These are phyloP conservation scores for Pezicula neosporulosa DNA, from an alignment of 2,329 filamentous ascomycete genomes.

Conservation along the genomic window DNA sequence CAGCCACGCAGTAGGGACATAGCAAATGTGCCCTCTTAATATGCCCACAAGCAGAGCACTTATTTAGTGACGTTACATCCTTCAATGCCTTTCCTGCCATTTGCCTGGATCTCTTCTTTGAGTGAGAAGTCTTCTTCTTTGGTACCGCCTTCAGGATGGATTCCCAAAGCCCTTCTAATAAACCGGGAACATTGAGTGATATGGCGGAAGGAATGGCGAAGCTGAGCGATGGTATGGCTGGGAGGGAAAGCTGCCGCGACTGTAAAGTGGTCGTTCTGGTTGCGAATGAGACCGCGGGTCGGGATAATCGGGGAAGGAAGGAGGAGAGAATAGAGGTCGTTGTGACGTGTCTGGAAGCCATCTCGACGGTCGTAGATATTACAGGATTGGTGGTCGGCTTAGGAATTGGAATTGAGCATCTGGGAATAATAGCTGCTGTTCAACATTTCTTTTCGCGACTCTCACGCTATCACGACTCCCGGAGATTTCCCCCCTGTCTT, in stretches of 20 bases:
- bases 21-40: conserved; percentile 85
- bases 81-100: conserved; percentile 94
- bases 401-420: conserved; percentile 1
- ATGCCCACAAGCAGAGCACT: conserved; percentile 84
- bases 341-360: conserved; percentile 42
- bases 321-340: conserved; percentile 39
- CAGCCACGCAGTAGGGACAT: conserved; percentile 81
- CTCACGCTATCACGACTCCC: not conserved
- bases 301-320: conserved; percentile 53
- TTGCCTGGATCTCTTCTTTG: conserved; percentile 88
- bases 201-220: conserved; percentile 58
- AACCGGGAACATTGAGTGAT: conserved; percentile 57
- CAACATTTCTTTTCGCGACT: conserved; percentile 12
- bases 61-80: conserved; percentile 83
- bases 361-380: conserved; percentile 24
- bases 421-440: not conserved
- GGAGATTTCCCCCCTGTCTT: not conserved
- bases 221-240: conserved; percentile 50
- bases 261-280: conserved; percentile 41
- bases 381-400: not conserved
- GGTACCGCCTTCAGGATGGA: conserved; percentile 88
- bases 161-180: conserved; percentile 88
- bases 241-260: conserved; percentile 41
- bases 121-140: conserved; percentile 98
- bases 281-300: conserved; percentile 36